Evolutionary conservation across 2,329 filamentous ascomycete genomes (phyloP).

Genomic region (Neofusicoccum sp.): DNA sequence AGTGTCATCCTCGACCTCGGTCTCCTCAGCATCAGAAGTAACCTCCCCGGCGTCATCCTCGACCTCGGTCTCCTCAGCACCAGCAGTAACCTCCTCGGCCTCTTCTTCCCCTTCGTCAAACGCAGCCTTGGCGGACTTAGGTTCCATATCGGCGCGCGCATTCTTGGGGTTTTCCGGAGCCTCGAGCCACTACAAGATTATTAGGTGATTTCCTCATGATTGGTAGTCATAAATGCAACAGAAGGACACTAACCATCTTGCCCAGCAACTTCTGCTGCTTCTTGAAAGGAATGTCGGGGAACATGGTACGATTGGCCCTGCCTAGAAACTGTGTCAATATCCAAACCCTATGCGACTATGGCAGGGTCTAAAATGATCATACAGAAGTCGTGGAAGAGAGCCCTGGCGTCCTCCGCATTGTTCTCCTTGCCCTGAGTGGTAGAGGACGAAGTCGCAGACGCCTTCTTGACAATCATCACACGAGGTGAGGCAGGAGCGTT

Average conservation of each 20-base stretch:
- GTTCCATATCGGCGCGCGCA: not conserved
- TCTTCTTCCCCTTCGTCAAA: not conserved
- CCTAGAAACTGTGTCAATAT: not conserved
- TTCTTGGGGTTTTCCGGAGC: conserved; percentile 5
- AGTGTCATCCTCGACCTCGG: not conserved
- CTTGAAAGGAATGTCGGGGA: not conserved
- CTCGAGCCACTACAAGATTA: not conserved
- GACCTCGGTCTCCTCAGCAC: not conserved
- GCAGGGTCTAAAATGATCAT: not conserved
- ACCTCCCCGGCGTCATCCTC: not conserved
- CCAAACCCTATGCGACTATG: not conserved
- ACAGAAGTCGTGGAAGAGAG: conserved; percentile 3
- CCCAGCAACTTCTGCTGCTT: conserved; percentile 1
- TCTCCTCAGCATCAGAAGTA: not conserved
- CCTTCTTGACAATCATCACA: not conserved
- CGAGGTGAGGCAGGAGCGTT: not conserved
- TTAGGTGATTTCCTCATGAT: not conserved
- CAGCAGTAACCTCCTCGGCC: not conserved
- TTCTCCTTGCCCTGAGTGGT: too few relatives aligned
- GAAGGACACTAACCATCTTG: not conserved
- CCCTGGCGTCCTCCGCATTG: not conserved
- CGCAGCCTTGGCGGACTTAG: not conserved
- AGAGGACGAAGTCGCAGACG: not conserved
- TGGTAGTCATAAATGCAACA: not conserved
- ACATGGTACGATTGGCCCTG: not conserved